Base-by-base conservation (phyloP, 192 early-diverging fungal genomes). In the Coemansia sp. region DNA sequence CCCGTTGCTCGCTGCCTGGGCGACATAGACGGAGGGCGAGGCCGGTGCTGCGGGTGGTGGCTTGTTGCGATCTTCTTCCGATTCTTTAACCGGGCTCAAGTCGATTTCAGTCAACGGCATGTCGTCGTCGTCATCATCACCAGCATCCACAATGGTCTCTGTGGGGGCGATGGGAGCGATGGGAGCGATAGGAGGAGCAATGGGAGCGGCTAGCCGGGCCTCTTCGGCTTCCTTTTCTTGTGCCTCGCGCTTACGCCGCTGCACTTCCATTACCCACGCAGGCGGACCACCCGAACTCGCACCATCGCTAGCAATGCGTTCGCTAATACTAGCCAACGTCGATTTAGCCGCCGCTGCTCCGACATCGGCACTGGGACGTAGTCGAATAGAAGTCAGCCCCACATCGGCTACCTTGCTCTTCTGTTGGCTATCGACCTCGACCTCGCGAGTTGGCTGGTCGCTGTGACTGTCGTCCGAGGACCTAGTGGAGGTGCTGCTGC, bases 261-360 rank as follows among this genome's bases (percentile, higher is more conserved):
- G 80, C n/a, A 77, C 80, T 51, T 82, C 80, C 69, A 74, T 68
- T 45, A 82, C 69, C 80, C 80, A 82, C 60, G 63, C 71, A 0
- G 80, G 80, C 11, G 29, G 64, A 11, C 51, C 62, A 15, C 58
- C 66, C 10, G n/a, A 27, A 1, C 1, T 27, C n/a, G n/a, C n/a
- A 1, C 39, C 67, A 45, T 29, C 63, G 27, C 64, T 50, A 39
- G 68, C 62, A 34, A 70, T 64, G 7, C 59, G 46, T 48, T 74
- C 75, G 58, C 80, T 65, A 39, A 82, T 82, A 39, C 72, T 77
- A 69, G 76, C 66, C 63, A 82, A 64, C 6, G 80, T 66, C 10
- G 68, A 29, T 59, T 77, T 74, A 17, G 71, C 65, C 15, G 23
- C 50, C 6, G 62, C 44, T 48, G 5, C 21, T 27, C 7, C 31